Percentiles rank a stretch among this genome's conserved stretches.
Conservation (phyloP, 1,284 basidiomycete genomes). For the Austroboletus niveus region DNA sequence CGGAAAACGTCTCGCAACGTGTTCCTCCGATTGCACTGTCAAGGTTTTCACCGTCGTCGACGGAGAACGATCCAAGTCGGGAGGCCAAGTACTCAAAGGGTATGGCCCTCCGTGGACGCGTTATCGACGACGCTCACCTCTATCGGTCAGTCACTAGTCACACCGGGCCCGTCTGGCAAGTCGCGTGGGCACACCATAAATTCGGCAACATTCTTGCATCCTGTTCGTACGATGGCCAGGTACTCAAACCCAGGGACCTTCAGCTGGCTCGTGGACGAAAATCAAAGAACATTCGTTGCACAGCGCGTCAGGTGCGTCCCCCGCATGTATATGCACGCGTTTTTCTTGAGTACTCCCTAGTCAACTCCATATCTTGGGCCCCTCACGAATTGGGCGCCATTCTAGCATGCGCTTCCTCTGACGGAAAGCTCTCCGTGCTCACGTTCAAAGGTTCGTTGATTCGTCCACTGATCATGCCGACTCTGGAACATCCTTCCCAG, state of each 20-base stretch:
- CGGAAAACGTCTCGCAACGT: conserved; percentile 89
- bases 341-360: conserved; percentile 38
- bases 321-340: background rate
- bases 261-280: conserved; percentile 78
- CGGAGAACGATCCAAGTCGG: conserved; percentile 68
- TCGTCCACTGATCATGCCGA: background rate
- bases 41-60: conserved; percentile 95
- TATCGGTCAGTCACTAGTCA: conserved; percentile 63
- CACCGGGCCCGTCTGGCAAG: conserved; percentile 98
- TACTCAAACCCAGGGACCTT: conserved; percentile 75
- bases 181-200: conserved; percentile 97
- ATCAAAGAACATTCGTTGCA: conserved; percentile 97
- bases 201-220: conserved; percentile 96
- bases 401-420: conserved; percentile 94
- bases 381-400: conserved; percentile 97
- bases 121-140: background rate
- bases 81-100: conserved; percentile 84
- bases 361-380: conserved; percentile 98
- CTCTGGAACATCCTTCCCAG: conserved; percentile 40
- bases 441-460: conserved; percentile 83
- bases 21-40: conserved; percentile 92
- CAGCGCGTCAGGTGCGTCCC: conserved; percentile 78
- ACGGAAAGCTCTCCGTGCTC: conserved; percentile 95
- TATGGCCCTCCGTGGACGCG: conserved; percentile 36
- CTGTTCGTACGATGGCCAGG: conserved; percentile 97